Conservation (phyloP, 768 basidiomycete genomes). For the Calocybe cyanea region DNA sequence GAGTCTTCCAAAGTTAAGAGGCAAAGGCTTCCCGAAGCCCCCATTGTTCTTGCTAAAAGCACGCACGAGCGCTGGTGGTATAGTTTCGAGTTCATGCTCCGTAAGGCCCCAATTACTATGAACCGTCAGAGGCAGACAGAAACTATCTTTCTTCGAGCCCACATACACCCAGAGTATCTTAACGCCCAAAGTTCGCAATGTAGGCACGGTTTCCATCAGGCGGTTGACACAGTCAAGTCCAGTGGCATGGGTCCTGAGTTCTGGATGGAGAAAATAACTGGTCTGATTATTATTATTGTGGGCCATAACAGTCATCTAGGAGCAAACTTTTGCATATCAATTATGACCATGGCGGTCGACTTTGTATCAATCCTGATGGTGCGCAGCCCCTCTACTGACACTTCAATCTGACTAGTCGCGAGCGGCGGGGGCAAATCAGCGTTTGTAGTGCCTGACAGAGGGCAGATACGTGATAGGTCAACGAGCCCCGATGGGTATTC, state of each 20-base stretch:
- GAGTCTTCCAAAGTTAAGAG: slow-evolving; percentile 49
- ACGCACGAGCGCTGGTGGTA: slow-evolving; percentile 58
- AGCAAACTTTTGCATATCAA: slow-evolving; percentile 73
- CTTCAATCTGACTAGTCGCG: slow-evolving; percentile 43
- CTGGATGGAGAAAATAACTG: slow-evolving; percentile 65
- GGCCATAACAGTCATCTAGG: background rate
- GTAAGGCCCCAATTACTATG: slow-evolving; percentile 71
- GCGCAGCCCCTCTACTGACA: slow-evolving; percentile 50
- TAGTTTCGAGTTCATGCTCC: slow-evolving; percentile 54
- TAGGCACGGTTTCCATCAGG: slow-evolving; percentile 43
- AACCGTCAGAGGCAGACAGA: background rate
- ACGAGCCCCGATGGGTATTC: slow-evolving; percentile 65
- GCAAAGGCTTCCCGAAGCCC: slow-evolving; percentile 54
- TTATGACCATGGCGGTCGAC: slow-evolving; percentile 53
- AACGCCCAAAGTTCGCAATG: slow-evolving; percentile 33
- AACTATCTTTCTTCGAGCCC: background rate
- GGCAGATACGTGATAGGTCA: slow-evolving; percentile 51
- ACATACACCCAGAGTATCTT: slow-evolving; percentile 66
- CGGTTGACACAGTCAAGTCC: slow-evolving; percentile 59
- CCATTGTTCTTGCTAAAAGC: slow-evolving; percentile 47
- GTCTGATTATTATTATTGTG: background rate
- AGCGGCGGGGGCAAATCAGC: slow-evolving; percentile 23
- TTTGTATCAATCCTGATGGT: slow-evolving; percentile 46
- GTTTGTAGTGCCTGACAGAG: slow-evolving; percentile 25
- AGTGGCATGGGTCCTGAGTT: slow-evolving; percentile 48